Conservation (phyloP, 225 moss, liverwort and hornwort species). For the Bryum argenteum region DNA sequence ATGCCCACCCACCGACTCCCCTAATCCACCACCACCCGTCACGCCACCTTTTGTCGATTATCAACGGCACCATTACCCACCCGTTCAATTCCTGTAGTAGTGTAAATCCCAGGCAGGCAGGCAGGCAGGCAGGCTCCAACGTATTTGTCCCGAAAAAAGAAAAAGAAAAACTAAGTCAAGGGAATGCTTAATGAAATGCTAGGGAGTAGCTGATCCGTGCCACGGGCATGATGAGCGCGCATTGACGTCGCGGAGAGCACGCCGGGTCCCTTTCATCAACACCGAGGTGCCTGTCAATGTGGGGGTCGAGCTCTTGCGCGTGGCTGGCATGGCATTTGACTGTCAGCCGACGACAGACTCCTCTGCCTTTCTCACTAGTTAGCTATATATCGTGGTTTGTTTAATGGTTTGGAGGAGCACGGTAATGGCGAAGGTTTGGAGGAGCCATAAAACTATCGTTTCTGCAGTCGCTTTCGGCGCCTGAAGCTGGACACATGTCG, state of each 20-base stretch:
- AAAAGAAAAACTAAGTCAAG: too few species aligned
- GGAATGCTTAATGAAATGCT: too few species aligned
- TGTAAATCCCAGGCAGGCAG: neutral
- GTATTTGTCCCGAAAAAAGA: too few species aligned
- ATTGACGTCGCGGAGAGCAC: neutral
- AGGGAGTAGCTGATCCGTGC: too few species aligned
- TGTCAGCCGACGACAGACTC: neutral
- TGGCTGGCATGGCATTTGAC: neutral
- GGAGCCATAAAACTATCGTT: neutral
- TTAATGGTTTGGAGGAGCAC: neutral
- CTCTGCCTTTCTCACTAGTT: neutral
- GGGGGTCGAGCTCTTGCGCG: neutral
- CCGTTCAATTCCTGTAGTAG: neutral
- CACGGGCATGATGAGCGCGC: neutral
- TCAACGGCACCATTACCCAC: neutral
- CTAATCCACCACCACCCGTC: neutral
- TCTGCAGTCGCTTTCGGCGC: constrained; percentile 16
- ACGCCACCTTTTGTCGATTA: neutral
- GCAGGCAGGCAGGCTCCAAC: too few species aligned
- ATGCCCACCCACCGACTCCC: neutral
- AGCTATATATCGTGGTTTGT: too few species aligned
- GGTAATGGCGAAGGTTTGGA: neutral
- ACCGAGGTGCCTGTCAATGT: constrained; percentile 16
- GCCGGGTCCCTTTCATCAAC: neutral
- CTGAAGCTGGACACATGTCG: constrained; percentile 12